Conservation (phyloP, 176 grass and related monocot species). For the Juncus effusus region DNA sequence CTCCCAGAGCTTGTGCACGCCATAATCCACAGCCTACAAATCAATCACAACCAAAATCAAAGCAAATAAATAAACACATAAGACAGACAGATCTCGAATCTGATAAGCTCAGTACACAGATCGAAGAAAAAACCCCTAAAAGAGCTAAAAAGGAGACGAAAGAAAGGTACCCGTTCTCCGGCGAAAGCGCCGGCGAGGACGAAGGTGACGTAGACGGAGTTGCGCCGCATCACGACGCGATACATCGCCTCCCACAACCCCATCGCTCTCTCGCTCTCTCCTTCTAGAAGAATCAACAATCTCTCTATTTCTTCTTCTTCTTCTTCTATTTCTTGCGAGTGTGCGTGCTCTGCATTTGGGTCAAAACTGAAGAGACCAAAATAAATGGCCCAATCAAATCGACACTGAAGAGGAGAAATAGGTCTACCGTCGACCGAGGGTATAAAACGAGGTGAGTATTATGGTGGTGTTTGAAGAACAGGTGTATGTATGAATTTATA, state of each 20-base stretch:
- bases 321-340: neutral
- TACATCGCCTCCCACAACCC: conserved; percentile 21
- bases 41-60: neutral
- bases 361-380: neutral
- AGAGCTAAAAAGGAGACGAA: neutral
- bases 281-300: neutral
- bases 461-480: neutral
- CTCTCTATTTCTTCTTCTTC: neutral
- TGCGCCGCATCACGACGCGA: conserved; percentile 34
- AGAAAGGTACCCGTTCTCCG: conserved; percentile 26
- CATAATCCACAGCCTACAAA: conserved; percentile 35
- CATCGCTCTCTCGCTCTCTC: conserved; percentile 6
- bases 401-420: neutral
- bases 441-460: too few relatives aligned
- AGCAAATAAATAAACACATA: neutral
- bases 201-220: conserved; percentile 42
- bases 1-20: conserved; percentile 35
- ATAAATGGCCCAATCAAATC: too few relatives aligned
- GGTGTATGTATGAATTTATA: neutral
- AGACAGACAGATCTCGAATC: too few relatives aligned
- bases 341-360: neutral
- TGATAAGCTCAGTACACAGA: neutral
- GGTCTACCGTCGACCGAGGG: too few relatives aligned
- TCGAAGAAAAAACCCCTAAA: conserved; percentile 24
- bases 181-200: conserved; percentile 34